Conservation (phyloP, 139 green algal species). For the Chlorella sp. region DNA sequence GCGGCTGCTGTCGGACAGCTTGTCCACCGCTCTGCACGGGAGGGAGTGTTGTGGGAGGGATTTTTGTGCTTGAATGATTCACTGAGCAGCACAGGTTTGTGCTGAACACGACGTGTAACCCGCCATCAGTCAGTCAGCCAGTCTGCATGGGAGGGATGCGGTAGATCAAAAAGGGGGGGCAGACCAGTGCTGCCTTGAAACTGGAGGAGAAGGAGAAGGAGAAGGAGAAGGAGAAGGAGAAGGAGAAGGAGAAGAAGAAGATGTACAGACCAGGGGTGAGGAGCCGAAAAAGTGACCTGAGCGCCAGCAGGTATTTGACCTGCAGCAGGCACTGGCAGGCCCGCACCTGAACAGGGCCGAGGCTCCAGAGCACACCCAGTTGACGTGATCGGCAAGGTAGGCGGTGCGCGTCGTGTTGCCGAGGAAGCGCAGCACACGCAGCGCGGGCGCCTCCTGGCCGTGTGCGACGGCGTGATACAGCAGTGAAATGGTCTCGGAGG, state of each 20-base stretch:
- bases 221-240: too few species aligned
- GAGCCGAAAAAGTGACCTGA: too few species aligned
- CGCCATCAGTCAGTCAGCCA: too few species aligned
- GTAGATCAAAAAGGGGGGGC: neutral
- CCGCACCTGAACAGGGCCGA: neutral
- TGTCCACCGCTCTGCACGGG: constrained; percentile 5
- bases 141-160: neutral
- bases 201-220: too few species aligned
- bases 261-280: too few species aligned
- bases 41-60: too few species aligned
- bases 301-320: neutral
- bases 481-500: neutral
- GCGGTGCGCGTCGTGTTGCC: too few species aligned
- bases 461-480: neutral
- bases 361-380: neutral
- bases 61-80: too few species aligned
- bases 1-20: neutral
- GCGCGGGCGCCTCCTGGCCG: neutral
- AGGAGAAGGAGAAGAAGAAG: too few species aligned
- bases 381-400: neutral
- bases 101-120: too few species aligned
- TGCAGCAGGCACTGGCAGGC: neutral
- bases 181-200: too few species aligned
- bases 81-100: too few species aligned
- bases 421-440: neutral